Percentiles rank a stretch among this genome's conserved stretches.
phyloP scores from a whole-genome alignment of 2,329 filamentous ascomycete species.

The Aspergillus neoniger region DNA sequence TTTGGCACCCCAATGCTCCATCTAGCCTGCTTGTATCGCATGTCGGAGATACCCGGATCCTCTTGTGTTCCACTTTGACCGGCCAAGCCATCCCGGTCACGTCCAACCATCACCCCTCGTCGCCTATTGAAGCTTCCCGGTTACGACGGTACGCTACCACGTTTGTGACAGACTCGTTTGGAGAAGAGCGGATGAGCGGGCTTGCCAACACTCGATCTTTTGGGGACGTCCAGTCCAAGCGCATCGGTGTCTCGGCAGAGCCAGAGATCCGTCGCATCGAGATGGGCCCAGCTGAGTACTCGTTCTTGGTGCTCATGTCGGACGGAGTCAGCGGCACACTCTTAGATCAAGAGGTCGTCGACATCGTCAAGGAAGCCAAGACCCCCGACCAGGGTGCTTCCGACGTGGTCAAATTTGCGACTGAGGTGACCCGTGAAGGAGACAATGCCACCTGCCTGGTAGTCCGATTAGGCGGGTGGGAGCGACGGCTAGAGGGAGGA shows the following conservation, averaged over 20 bases:
- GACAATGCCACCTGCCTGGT: conserved; percentile 68
- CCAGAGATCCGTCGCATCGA: conserved; percentile 82
- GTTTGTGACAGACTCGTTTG: conserved; percentile 94
- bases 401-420: conserved; percentile 81
- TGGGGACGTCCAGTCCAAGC: conserved; percentile 87
- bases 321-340: conserved; percentile 88
- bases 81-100: conserved; percentile 80
- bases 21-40: conserved; percentile 85
- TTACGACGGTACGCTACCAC: conserved; percentile 82
- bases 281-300: conserved; percentile 78
- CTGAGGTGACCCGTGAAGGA: conserved; percentile 70
- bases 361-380: conserved; percentile 88
- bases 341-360: conserved; percentile 91
- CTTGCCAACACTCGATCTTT: conserved; percentile 93
- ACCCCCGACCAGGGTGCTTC: conserved; percentile 84
- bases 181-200: conserved; percentile 91
- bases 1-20: conserved; percentile 88
- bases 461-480: conserved; percentile 65
- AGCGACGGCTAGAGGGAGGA: conserved; percentile 71
- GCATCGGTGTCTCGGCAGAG: conserved; percentile 90
- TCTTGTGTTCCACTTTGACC: conserved; percentile 83
- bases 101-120: conserved; percentile 88
- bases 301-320: conserved; percentile 82
- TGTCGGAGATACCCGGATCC: conserved; percentile 87
- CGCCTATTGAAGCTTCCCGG: conserved; percentile 77